These are phyloP conservation scores for Chlamydomonas schloesseri DNA, from an alignment of 139 green algal genomes.

Conservation along the genomic window DNA sequence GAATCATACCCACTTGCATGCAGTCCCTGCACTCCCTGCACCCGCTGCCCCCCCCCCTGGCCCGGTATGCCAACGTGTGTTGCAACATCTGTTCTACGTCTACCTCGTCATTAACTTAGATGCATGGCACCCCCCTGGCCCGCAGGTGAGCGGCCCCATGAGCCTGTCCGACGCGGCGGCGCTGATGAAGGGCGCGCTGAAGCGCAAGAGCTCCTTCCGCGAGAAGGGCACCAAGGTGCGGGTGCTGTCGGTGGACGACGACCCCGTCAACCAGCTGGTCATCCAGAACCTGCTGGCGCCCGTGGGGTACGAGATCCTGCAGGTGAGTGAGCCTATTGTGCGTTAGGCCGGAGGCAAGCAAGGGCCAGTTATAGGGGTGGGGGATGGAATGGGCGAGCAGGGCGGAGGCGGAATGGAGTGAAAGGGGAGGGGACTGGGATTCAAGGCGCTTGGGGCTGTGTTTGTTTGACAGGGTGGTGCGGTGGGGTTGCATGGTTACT, in stretches of 20 bases:
- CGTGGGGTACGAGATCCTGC: slow-evolving; percentile 62
- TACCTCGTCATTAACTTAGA: no score
- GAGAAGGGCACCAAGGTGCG: slow-evolving; percentile 29
- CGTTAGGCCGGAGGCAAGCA: background rate
- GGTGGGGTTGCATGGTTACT: no score
- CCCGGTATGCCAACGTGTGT: no score
- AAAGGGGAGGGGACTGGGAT: no score
- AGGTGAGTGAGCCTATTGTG: no score
- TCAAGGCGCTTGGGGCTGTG: no score
- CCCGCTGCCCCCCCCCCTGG: no score
- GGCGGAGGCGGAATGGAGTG: background rate
- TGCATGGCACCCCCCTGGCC: background rate
- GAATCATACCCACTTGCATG: background rate
- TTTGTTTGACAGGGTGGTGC: no score
- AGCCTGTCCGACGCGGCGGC: slow-evolving; percentile 22
- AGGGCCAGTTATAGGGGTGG: no score
- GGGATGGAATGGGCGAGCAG: background rate
- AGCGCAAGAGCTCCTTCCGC: slow-evolving; percentile 18
- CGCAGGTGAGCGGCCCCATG: slow-evolving; percentile 42
- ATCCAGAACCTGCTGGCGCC: slow-evolving; percentile 71
- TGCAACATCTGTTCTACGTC: no score
- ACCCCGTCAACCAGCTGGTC: slow-evolving; percentile 76
- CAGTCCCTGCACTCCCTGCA: background rate
- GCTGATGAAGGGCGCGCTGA: slow-evolving; percentile 35
- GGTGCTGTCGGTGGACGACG: slow-evolving; percentile 76